phyloP scores from a whole-genome alignment of 2,329 filamentous ascomycete genomes.

The Pezicula neosporulosa region DNA sequence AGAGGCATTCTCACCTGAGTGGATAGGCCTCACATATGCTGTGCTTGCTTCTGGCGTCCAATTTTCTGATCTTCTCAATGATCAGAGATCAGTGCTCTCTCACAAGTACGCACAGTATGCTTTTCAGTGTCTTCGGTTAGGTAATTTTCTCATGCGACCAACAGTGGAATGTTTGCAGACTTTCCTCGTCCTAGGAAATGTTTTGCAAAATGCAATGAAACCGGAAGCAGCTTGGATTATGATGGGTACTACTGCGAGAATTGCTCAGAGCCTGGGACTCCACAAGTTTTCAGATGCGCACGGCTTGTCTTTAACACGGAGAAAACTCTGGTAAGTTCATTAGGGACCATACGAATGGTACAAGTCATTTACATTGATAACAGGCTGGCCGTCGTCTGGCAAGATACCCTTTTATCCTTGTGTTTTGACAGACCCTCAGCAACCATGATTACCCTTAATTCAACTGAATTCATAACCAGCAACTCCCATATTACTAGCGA shows the following conservation, averaged over 20 bases:
- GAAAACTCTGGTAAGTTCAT: constrained; percentile 7
- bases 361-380: not conserved
- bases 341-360: not conserved
- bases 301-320: constrained; percentile 1
- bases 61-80: constrained; percentile 51
- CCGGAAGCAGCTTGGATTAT: constrained; percentile 62
- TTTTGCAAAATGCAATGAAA: constrained; percentile 63
- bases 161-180: constrained; percentile 62
- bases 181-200: constrained; percentile 55
- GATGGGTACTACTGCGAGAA: constrained; percentile 57
- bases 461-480: constrained; percentile 48
- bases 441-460: constrained; percentile 46
- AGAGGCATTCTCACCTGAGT: constrained; percentile 21
- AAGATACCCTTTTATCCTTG: constrained; percentile 58
- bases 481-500: constrained; percentile 34
- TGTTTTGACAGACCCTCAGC: constrained; percentile 60
- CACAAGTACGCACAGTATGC: constrained; percentile 61
- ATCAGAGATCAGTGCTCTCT: constrained; percentile 27
- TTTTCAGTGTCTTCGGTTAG: constrained; percentile 57
- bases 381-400: constrained; percentile 50
- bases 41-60: constrained; percentile 60
- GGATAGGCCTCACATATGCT: constrained; percentile 59
- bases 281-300: constrained; percentile 29
- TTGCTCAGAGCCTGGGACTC: constrained; percentile 58
- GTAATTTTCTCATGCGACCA: constrained; percentile 57